These are phyloP conservation scores for Lactarius tabidus DNA, from an alignment of 768 basidiomycete species.

Conservation along the genomic window DNA sequence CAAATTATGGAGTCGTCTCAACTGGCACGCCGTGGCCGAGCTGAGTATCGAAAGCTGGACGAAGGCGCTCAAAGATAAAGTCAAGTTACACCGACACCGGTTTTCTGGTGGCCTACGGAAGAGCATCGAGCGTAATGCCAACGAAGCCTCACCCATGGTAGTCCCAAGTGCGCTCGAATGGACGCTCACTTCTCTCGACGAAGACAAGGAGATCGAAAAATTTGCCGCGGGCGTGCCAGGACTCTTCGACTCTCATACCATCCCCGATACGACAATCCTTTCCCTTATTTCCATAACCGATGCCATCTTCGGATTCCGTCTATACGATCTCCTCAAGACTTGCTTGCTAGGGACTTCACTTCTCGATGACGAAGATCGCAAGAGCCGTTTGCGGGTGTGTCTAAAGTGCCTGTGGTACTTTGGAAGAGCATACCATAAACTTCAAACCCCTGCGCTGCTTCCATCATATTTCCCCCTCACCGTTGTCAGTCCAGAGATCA, in stretches of 20 bases:
- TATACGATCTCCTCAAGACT: not conserved
- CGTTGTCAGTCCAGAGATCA: not conserved
- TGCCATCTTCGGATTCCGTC: not conserved
- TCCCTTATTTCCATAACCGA: not conserved
- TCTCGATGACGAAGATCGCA: not conserved
- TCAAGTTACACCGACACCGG: not conserved
- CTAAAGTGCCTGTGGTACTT: not conserved
- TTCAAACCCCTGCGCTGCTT: not conserved
- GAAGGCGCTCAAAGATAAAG: not conserved
- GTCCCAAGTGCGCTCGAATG: not conserved
- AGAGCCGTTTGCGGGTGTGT: not conserved
- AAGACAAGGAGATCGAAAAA: not conserved
- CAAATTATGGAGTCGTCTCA: not conserved
- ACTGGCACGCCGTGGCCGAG: not conserved
- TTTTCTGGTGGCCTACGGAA: not conserved
- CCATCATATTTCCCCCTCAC: not conserved
- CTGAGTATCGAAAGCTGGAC: not conserved
- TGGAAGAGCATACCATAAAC: not conserved
- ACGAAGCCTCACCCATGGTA: not conserved
- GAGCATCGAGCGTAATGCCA: not conserved
- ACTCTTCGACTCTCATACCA: not conserved
- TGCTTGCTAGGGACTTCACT: not conserved
- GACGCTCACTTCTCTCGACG: not conserved
- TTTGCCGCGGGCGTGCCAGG: not conserved
- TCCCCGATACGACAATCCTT: not conserved